Conservation (phyloP, 2,329 filamentous ascomycete genomes). For the Colletotrichum cereale region DNA sequence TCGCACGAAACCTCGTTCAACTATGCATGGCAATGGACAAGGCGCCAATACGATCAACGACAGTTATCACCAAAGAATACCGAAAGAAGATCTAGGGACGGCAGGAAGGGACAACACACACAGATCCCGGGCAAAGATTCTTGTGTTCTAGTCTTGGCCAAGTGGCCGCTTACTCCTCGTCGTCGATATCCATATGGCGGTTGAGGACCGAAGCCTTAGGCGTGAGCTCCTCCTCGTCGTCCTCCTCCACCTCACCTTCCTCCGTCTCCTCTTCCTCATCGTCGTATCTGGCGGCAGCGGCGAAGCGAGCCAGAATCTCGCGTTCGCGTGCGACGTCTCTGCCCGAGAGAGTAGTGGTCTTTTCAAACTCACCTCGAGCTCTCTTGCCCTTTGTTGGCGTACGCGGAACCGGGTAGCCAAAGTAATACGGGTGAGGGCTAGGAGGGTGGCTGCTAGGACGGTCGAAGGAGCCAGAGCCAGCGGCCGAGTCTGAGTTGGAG, state of each 20-base stretch:
- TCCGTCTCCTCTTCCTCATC: neutral
- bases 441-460: conserved; percentile 2
- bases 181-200: conserved; percentile 28
- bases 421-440: conserved; percentile 15
- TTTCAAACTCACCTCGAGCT: conserved; percentile 28
- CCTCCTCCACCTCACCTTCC: neutral
- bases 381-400: conserved; percentile 31
- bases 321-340: conserved; percentile 33
- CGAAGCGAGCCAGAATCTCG: conserved; percentile 28
- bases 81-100: neutral
- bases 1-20: neutral
- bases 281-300: neutral
- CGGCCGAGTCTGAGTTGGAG: neutral
- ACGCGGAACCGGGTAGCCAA: neutral
- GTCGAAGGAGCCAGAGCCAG: neutral
- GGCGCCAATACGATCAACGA: neutral
- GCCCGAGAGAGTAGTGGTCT: conserved; percentile 34
- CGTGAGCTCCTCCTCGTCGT: conserved; percentile 13
- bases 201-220: conserved; percentile 38
- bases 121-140: neutral
- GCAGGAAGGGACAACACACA: neutral
- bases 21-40: neutral
- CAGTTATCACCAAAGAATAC: neutral
- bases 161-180: neutral
- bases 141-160: neutral